phyloP scores from a whole-genome alignment of 2,329 filamentous ascomycete genomes.

The Raffaelea ambrosiae region DNA sequence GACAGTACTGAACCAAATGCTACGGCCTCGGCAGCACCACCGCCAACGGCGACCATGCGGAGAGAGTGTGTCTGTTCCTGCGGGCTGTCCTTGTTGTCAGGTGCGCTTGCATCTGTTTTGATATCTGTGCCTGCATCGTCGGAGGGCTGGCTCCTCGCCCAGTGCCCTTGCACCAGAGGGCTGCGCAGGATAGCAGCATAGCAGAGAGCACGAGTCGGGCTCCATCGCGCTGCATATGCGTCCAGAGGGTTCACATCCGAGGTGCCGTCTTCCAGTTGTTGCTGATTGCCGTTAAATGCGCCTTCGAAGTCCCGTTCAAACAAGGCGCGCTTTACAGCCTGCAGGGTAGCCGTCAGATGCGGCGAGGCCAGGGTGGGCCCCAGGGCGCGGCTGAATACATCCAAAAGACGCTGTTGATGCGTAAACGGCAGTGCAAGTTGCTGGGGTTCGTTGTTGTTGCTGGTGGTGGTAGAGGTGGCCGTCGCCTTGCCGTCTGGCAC shows the following conservation, averaged over 20 bases:
- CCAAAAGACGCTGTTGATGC: slow-evolving; percentile 38
- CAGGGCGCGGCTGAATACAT: slow-evolving; percentile 65
- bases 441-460: not conserved
- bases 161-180: slow-evolving; percentile 8
- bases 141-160: not conserved
- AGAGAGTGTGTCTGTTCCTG: not conserved
- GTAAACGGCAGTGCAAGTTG: slow-evolving; percentile 5
- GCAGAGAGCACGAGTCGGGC: slow-evolving; percentile 72
- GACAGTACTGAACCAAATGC: slow-evolving; percentile 39
- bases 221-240: slow-evolving; percentile 86
- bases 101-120: not conserved
- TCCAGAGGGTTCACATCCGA: slow-evolving; percentile 43
- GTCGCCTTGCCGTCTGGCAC: not conserved
- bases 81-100: too few species aligned
- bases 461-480: not conserved
- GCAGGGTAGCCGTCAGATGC: slow-evolving; percentile 50
- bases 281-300: slow-evolving; percentile 56
- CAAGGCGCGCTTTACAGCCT: slow-evolving; percentile 77
- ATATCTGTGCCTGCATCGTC: slow-evolving; percentile 4
- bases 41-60: slow-evolving; percentile 30
- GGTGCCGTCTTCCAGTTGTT: not conserved
- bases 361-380: slow-evolving; percentile 35
- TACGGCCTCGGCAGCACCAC: slow-evolving; percentile 54
- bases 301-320: slow-evolving; percentile 75
- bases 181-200: slow-evolving; percentile 55